Evolutionary conservation across 257 asterid genomes (phyloP).

Genomic region (Fraxinus anomala): DNA sequence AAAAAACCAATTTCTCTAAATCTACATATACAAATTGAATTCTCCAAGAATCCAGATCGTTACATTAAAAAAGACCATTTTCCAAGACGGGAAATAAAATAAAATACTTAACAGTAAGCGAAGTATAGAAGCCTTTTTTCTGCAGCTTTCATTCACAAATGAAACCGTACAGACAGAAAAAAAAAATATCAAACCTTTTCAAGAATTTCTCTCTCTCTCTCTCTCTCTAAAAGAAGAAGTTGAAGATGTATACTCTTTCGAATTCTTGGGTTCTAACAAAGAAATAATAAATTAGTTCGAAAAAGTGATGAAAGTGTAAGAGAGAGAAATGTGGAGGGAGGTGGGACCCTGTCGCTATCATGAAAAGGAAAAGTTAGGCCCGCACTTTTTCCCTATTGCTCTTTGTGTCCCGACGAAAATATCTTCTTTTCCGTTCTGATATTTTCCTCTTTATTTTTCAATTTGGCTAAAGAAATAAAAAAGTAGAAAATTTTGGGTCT

Average conservation of each 20-base stretch:
- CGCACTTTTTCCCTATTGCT: constrained; percentile 20
- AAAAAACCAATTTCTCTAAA: not conserved
- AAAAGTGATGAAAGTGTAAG: constrained; percentile 50
- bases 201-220: constrained; percentile 17
- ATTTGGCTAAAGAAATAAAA: not conserved
- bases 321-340: not conserved
- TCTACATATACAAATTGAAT: constrained; percentile 8
- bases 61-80: constrained; percentile 24
- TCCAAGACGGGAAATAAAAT: constrained; percentile 26
- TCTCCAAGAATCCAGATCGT: constrained; percentile 7
- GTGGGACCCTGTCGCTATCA: not conserved
- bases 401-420: constrained; percentile 11
- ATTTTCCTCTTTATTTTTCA: not conserved
- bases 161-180: constrained; percentile 26
- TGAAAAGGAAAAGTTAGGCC: constrained; percentile 43
- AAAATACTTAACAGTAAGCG: constrained; percentile 11
- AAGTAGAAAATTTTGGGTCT: not conserved
- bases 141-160: constrained; percentile 36
- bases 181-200: constrained; percentile 33
- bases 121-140: constrained; percentile 20
- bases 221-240: constrained; percentile 20
- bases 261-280: constrained; percentile 44
- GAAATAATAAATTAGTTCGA: constrained; percentile 32
- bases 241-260: constrained; percentile 27
- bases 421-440: constrained; percentile 1